phyloP scores from a whole-genome alignment of 1,284 basidiomycete genomes.

The Agroathelia rolfsii region DNA sequence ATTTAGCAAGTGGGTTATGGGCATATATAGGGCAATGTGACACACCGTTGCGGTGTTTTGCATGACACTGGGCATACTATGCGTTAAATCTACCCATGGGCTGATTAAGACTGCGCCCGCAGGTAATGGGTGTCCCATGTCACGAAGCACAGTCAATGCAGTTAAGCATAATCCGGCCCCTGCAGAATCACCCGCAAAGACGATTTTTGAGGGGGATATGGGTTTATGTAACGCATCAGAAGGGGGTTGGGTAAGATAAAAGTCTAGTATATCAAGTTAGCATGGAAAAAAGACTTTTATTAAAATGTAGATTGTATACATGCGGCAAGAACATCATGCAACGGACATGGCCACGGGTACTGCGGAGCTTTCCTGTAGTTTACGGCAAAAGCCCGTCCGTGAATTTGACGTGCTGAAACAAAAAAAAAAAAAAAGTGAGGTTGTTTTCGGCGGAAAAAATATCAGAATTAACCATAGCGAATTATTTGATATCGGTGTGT shows the following conservation, averaged over 20 bases:
- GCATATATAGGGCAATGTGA: conserved; percentile 22
- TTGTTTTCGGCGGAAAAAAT: background rate
- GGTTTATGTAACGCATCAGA: conserved; percentile 56
- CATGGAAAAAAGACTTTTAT: background rate
- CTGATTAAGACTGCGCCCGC: conserved; percentile 72
- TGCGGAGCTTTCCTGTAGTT: conserved; percentile 71
- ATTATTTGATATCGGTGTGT: conserved; percentile 66
- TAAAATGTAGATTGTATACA: conserved; percentile 29
- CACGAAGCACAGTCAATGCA: conserved; percentile 65
- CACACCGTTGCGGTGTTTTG: conserved; percentile 59
- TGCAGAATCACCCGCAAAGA: conserved; percentile 80
- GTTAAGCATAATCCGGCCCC: conserved; percentile 69
- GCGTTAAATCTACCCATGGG: conserved; percentile 80
- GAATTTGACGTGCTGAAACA: conserved; percentile 54
- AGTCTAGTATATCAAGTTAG: conserved; percentile 30
- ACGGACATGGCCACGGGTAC: conserved; percentile 81
- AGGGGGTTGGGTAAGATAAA: conserved; percentile 76
- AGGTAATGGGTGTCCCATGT: conserved; percentile 64
- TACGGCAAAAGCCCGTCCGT: conserved; percentile 58
- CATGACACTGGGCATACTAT: conserved; percentile 77
- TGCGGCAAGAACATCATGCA: conserved; percentile 74
- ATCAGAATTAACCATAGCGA: conserved; percentile 34
- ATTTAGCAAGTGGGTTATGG: conserved; percentile 8
- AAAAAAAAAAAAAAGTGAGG: conserved; percentile 3
- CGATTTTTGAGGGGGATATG: conserved; percentile 63